These are phyloP conservation scores for Benincasa hispida DNA, from an alignment of 306 rosid species.

Conservation along the genomic window DNA sequence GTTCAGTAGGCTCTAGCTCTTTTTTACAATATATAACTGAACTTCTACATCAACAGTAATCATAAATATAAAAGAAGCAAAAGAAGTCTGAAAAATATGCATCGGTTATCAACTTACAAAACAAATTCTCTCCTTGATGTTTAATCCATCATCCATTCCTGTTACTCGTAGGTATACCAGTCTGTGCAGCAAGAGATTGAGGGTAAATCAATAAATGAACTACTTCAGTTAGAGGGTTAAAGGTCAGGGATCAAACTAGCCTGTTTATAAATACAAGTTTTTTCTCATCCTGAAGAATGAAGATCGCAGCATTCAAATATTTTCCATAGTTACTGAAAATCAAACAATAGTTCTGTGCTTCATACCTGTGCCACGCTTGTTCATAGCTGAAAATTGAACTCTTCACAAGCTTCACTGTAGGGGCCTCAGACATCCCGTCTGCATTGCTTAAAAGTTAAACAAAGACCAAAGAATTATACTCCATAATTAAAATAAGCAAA, in stretches of 20 bases:
- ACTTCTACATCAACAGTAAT: not conserved
- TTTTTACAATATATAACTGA: not conserved
- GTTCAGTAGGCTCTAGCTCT: not conserved
- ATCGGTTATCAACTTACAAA: constrained; percentile 48
- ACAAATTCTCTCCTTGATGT: constrained; percentile 66
- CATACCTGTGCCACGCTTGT: constrained; percentile 98
- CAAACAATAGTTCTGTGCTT: constrained; percentile 12
- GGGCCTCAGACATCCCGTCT: constrained; percentile 59
- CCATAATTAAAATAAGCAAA: constrained; percentile 10
- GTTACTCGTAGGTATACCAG: constrained; percentile 79
- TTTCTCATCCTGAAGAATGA: not conserved
- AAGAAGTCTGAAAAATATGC: not conserved
- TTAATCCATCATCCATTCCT: constrained; percentile 93
- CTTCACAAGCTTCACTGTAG: constrained; percentile 73
- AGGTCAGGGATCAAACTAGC: not conserved
- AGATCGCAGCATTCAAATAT: not conserved
- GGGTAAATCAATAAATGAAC: not conserved
- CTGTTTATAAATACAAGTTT: not conserved
- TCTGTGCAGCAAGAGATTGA: constrained; percentile 31
- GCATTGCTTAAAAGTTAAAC: constrained; percentile 33
- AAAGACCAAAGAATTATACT: constrained; percentile 13
- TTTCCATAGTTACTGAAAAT: not conserved
- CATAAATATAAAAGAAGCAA: not conserved
- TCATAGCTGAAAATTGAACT: constrained; percentile 90
- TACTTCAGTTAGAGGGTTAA: not conserved